Percentiles rank a stretch among this genome's conserved stretches.
Conservation (phyloP, 805 yeast genomes). For the Spathaspora gorwiae region DNA sequence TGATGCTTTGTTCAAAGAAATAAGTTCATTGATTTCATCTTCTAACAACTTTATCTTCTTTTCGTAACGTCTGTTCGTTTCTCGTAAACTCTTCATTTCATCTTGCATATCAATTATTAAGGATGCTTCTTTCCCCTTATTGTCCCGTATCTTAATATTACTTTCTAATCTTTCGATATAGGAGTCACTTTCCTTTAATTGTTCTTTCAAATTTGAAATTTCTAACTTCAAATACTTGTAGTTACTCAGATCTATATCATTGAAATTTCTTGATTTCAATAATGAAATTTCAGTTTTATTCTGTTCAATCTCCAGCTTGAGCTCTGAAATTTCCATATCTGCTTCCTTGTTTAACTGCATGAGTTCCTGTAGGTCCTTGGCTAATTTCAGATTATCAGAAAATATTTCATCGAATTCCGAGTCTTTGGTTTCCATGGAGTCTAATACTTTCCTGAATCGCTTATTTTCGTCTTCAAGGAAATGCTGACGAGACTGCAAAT, state of each 20-base stretch:
- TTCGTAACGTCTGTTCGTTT: background rate
- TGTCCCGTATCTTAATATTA: background rate
- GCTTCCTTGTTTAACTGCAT: too few species aligned
- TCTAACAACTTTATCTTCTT: constrained; percentile 1
- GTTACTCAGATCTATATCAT: too few species aligned
- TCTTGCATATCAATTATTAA: constrained; percentile 12
- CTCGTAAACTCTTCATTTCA: constrained; percentile 8
- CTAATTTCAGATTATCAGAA: constrained; percentile 2
- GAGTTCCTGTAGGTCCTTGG: background rate
- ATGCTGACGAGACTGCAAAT: background rate
- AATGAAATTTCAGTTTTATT: background rate
- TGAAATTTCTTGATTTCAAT: too few species aligned
- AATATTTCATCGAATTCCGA: background rate
- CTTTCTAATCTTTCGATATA: constrained; percentile 3
- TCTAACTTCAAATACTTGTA: background rate
- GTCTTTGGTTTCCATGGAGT: background rate
- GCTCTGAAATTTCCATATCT: background rate
- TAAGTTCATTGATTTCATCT: background rate
- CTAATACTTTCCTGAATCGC: too few species aligned
- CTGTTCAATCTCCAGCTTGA: background rate
- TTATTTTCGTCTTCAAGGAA: background rate
- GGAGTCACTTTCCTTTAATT: constrained; percentile 2
- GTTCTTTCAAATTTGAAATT: background rate
- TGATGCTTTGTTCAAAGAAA: background rate
- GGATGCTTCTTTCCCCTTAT: constrained; percentile 10